These are phyloP conservation scores for Cyclotella sp. DNA, from an alignment of 108 stramenopile genomes.

Conservation along the genomic window DNA sequence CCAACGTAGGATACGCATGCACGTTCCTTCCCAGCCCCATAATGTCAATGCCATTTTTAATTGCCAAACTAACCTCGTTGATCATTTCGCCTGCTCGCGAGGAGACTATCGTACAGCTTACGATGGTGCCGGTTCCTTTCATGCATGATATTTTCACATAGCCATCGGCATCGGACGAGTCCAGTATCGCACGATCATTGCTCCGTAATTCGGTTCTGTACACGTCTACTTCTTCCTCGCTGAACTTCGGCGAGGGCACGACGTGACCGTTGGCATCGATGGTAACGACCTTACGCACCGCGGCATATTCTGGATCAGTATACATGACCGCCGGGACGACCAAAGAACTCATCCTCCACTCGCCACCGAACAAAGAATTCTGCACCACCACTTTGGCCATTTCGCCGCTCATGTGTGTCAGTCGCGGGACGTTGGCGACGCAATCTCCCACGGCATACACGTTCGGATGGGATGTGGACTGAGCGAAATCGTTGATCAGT, in stretches of 20 bases:
- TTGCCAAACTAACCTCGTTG: conserved; percentile 93
- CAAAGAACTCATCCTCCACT: conserved; percentile 86
- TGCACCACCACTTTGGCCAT: conserved; percentile 95
- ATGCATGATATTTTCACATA: conserved; percentile 88
- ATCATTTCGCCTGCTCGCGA: conserved; percentile 95
- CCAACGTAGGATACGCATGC: conserved; percentile 94
- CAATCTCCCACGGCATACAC: conserved; percentile 96
- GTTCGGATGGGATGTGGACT: conserved; percentile 82
- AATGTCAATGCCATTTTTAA: conserved; percentile 88
- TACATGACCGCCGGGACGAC: conserved; percentile 94
- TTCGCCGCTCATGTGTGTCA: conserved; percentile 93
- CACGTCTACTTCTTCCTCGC: conserved; percentile 39
- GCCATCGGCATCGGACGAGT: conserved; percentile 77
- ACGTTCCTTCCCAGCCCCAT: conserved; percentile 88
- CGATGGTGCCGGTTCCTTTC: conserved; percentile 89
- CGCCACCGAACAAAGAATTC: conserved; percentile 87
- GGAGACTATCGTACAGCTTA: conserved; percentile 94
- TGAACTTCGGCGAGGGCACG: conserved; percentile 24
- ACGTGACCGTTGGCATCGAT: conserved; percentile 64
- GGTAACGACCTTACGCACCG: conserved; percentile 66
- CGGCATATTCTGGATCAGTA: conserved; percentile 96
- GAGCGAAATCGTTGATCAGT: conserved; percentile 82
- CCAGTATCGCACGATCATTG: conserved; percentile 94
- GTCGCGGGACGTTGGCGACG: conserved; percentile 79
- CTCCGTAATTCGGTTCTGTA: conserved; percentile 80